phyloP scores from a whole-genome alignment of 805 yeast genomes.

The Suhomyces xylopsoci region DNA sequence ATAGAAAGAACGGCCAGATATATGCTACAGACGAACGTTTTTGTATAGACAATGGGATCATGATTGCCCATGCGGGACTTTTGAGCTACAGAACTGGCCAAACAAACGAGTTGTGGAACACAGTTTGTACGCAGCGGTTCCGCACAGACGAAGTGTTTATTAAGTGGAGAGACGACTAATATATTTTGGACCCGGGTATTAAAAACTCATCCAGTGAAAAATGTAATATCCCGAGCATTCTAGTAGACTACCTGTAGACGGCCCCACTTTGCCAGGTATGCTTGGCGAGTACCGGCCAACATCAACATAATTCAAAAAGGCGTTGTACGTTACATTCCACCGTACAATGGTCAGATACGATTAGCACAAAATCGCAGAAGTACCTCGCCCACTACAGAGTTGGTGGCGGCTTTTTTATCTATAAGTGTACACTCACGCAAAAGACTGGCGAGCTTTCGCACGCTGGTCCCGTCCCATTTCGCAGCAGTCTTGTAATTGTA shows the following conservation, averaged over 20 bases:
- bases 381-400: background rate
- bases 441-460: slow-evolving; percentile 46
- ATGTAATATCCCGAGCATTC: background rate
- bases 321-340: background rate
- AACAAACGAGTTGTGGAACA: slow-evolving; percentile 53
- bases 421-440: slow-evolving; percentile 31
- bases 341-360: slow-evolving; percentile 4
- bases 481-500: slow-evolving; percentile 44
- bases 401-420: background rate
- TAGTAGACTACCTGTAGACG: background rate
- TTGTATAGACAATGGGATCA: slow-evolving; percentile 96
- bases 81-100: slow-evolving; percentile 82
- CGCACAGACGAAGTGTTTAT: slow-evolving; percentile 92
- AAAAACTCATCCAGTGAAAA: background rate
- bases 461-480: slow-evolving; percentile 45
- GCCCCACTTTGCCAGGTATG: background rate
- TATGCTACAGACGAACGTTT: slow-evolving; percentile 95
- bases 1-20: slow-evolving; percentile 76
- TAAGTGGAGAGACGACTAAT: slow-evolving; percentile 73
- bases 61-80: slow-evolving; percentile 98
- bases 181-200: background rate
- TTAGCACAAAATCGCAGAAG: background rate
- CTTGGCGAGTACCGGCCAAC: background rate
- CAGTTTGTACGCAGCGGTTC: slow-evolving; percentile 90
- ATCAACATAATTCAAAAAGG: background rate